Evolutionary conservation across 2,329 filamentous ascomycete species (phyloP), one percentile per base, ranked within the genome.

Genomic region (Aspergillus tamarii): DNA sequence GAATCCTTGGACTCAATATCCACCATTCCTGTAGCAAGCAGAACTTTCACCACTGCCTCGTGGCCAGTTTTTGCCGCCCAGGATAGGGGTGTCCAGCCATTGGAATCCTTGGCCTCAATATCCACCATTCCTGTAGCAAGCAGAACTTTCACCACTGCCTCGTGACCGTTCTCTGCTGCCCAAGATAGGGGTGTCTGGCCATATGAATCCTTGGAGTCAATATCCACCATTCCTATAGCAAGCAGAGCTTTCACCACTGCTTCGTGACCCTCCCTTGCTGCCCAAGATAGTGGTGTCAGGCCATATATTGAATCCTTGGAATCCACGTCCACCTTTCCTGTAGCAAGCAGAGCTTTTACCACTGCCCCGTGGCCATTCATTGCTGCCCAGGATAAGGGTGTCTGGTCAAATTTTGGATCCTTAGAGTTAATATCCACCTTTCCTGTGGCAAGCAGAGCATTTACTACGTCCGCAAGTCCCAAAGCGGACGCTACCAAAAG

Each of bases 21-120:
- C 5, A 59, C 32, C 21, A 30, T 6, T 32, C 46, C 60, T n/a
- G 60, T 65, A 4, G 60, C 50, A 9, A 63, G 53, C 14, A 66
- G 60, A 26, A 61, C 3, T 28, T 57, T 64, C 12, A 62, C 45
- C 23, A 57, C 19, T 30, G 3, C 54, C 36, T 57, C 23, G 5
- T 45, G 11, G 9, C 41, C 41, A 1, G 12, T 11, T 3, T 2
- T 0, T 23, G 39, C 39, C 0, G 55, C 55, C 2, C 11, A 45
- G 5, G 1, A 9, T 7, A 57, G 39, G 1, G 55, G 39, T 57
- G 55, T 57, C 12, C 1, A 12, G 5, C 54, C 23, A 30, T 12
- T 1, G 8, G 12, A 7, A 32, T 57, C 26, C 26, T 34, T 57
- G 8, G 6, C 7, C 16, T 57, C 21, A 2, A 26, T 12, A 26